phyloP scores from a whole-genome alignment of 1,284 basidiomycete species.

The Trametes pubescens region DNA sequence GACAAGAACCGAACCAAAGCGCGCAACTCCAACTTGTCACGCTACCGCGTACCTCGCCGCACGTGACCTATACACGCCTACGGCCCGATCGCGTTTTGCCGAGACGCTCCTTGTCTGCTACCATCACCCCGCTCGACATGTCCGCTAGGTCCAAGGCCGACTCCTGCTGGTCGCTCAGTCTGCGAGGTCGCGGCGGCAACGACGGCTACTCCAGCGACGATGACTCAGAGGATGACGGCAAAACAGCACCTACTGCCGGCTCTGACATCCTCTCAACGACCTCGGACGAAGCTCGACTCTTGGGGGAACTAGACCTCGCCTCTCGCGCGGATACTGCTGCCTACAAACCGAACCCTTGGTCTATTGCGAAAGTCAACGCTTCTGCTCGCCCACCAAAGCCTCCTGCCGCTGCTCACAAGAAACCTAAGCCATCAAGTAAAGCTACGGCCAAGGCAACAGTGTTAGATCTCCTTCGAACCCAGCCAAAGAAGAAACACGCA shows the following conservation, averaged over 20 bases:
- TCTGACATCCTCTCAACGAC: conserved; percentile 2
- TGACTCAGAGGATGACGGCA: conserved; percentile 17
- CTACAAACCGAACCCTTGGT: conserved; percentile 78
- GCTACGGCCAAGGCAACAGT: conserved; percentile 31
- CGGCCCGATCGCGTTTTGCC: conserved; percentile 10
- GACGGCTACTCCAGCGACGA: conserved; percentile 29
- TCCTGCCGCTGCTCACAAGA: neutral
- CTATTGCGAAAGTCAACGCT: conserved; percentile 78
- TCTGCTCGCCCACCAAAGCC: conserved; percentile 49
- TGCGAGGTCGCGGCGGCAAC: conserved; percentile 27
- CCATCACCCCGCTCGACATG: neutral
- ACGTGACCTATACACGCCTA: conserved; percentile 24
- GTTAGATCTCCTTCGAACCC: conserved; percentile 38
- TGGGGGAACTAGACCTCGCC: conserved; percentile 67
- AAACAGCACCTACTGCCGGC: neutral
- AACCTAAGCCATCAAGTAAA: conserved; percentile 12
- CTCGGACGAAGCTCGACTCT: conserved; percentile 44
- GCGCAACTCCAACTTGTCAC: conserved; percentile 22
- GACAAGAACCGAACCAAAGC: conserved; percentile 20
- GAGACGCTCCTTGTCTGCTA: neutral
- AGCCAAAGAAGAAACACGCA: conserved; percentile 19
- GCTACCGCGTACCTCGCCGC: conserved; percentile 14
- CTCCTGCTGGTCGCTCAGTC: conserved; percentile 36
- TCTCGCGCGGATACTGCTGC: conserved; percentile 61
- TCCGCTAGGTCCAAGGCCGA: conserved; percentile 17